phyloP scores from a whole-genome alignment of 345 rosid species.

The Eucalyptus virginea region DNA sequence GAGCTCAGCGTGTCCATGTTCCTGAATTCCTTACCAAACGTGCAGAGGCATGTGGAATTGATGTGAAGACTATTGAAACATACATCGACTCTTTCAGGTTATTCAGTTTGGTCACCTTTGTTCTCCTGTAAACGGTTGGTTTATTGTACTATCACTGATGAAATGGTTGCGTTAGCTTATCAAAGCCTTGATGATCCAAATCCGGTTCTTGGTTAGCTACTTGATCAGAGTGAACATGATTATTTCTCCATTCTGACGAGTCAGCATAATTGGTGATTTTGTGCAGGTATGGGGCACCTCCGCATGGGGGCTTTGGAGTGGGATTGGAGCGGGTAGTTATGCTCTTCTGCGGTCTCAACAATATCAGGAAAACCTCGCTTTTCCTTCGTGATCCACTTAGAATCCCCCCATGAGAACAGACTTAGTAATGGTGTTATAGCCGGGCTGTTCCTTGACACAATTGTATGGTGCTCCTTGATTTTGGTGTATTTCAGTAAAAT shows the following conservation, averaged over 20 bases:
- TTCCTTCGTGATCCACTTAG: conserved; percentile 82
- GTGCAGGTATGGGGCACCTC: conserved; percentile 71
- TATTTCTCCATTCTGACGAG: background rate
- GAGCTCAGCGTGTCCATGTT: conserved; percentile 80
- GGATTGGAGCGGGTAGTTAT: conserved; percentile 79
- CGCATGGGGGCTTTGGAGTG: conserved; percentile 81
- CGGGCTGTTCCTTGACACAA: background rate
- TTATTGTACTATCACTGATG: background rate
- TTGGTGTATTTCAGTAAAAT: background rate
- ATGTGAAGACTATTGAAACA: conserved; percentile 58
- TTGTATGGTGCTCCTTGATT: background rate
- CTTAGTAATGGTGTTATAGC: background rate
- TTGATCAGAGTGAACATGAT: background rate
- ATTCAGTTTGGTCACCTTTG: background rate
- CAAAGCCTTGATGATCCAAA: background rate
- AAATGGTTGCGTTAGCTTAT: background rate
- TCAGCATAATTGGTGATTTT: background rate
- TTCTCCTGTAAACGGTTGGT: background rate
- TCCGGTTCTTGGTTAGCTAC: background rate
- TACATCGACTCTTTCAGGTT: conserved; percentile 87
- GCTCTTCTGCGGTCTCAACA: conserved; percentile 69
- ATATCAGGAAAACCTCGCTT: conserved; percentile 66
- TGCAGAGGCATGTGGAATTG: conserved; percentile 58
- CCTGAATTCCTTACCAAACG: conserved; percentile 62
- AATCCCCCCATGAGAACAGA: conserved; percentile 40